phyloP scores from a whole-genome alignment of 2,329 filamentous ascomycete species.

The Alternaria panax region DNA sequence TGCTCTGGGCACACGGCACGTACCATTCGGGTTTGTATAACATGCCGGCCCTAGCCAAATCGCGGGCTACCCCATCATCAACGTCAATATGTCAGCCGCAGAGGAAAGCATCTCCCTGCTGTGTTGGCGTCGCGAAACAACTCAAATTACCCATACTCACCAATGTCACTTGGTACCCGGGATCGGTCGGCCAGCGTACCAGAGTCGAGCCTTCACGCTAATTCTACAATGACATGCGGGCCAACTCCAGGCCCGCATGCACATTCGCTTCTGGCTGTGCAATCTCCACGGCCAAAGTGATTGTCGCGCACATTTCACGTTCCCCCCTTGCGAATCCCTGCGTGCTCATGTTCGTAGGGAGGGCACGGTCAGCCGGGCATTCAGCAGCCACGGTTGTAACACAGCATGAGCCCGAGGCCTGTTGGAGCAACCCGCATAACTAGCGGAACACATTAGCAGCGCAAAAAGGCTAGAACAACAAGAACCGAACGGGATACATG shows the following conservation, averaged over 20 bases:
- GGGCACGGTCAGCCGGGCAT: not conserved
- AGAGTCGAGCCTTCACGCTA: not conserved
- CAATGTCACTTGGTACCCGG: not conserved
- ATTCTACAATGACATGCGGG: not conserved
- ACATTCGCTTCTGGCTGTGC: not conserved
- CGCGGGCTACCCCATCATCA: not conserved
- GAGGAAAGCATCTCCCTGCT: not conserved
- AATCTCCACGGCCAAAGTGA: not conserved
- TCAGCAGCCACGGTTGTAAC: slow-evolving; percentile 6
- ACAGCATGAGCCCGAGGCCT: not conserved
- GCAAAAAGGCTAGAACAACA: not conserved
- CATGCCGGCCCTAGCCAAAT: not conserved
- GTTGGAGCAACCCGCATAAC: slow-evolving; percentile 2
- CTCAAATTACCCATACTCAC: not conserved
- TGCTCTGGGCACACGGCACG: not conserved
- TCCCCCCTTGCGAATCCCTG: not conserved
- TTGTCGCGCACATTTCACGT: not conserved
- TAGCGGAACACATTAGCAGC: not conserved
- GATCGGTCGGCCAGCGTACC: slow-evolving; percentile 2
- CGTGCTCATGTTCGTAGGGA: not conserved
- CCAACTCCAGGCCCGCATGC: not conserved
- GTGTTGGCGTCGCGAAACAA: not conserved
- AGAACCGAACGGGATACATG: not conserved
- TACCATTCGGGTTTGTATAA: not conserved
- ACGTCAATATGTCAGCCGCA: not conserved